Conservation (phyloP, 208 protist genomes). For the Naegleria lovaniensis region DNA sequence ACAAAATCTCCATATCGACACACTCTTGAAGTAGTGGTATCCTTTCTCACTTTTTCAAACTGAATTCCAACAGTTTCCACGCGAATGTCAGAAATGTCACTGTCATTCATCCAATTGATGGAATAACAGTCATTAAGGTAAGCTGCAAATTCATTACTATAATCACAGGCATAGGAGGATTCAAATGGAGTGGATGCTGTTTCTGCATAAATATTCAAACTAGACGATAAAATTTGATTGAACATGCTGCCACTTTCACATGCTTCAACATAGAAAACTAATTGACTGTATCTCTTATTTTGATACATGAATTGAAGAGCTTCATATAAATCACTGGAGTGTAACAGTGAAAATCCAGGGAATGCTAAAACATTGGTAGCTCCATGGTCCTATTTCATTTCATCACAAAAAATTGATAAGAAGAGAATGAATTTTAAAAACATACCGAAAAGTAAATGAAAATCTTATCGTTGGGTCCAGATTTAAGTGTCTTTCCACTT, state of each 20-base stretch:
- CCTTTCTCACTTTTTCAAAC: neutral
- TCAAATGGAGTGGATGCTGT: conserved; percentile 39
- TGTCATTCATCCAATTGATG: conserved; percentile 1
- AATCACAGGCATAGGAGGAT: conserved; percentile 30
- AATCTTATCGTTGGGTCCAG: conserved; percentile 31
- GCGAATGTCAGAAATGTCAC: neutral
- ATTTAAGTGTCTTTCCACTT: conserved; percentile 37
- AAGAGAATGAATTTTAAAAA: too few species aligned
- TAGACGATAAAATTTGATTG: conserved; percentile 24
- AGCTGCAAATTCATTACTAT: neutral
- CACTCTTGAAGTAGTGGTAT: neutral
- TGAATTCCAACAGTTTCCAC: neutral
- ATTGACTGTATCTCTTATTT: conserved; percentile 29
- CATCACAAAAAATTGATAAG: too few species aligned
- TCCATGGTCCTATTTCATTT: conserved; percentile 54
- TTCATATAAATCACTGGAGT: conserved; percentile 29
- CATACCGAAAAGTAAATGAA: conserved; percentile 41
- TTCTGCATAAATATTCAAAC: conserved; percentile 31
- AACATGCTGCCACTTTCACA: conserved; percentile 54
- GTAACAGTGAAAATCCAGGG: conserved; percentile 20
- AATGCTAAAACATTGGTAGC: conserved; percentile 34
- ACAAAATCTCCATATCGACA: neutral
- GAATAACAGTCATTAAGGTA: conserved; percentile 31
- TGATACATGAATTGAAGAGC: conserved; percentile 30
- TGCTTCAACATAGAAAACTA: conserved; percentile 51